Conservation (phyloP, 768 basidiomycete genomes). For the Hericium rajendrae region DNA sequence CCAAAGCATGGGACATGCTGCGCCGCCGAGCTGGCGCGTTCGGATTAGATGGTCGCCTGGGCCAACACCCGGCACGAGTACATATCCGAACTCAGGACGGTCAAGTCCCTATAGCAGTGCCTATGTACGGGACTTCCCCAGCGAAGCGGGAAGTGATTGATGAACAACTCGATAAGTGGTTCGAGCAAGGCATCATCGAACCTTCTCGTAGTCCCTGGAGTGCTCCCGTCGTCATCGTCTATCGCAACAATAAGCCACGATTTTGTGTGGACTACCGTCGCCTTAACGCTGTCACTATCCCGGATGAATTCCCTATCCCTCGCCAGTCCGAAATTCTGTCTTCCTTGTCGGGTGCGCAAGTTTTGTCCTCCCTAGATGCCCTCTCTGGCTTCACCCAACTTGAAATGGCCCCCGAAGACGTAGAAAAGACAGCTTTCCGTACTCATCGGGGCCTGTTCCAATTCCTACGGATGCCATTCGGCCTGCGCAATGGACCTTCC, state of each 20-base stretch:
- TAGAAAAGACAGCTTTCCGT: slow-evolving; percentile 28
- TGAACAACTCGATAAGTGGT: background rate
- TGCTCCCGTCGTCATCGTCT: too few relatives aligned
- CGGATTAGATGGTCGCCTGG: slow-evolving; percentile 1
- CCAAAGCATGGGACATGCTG: slow-evolving; percentile 2
- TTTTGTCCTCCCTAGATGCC: slow-evolving; percentile 13
- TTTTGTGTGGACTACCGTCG: too few relatives aligned
- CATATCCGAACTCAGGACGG: background rate
- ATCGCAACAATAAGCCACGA: too few relatives aligned
- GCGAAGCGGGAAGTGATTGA: background rate
- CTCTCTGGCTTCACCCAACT: too few relatives aligned
- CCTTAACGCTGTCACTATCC: background rate
- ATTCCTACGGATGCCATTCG: slow-evolving; percentile 33
- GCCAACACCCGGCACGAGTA: background rate
- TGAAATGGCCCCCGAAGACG: slow-evolving; percentile 16
- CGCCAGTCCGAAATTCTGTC: slow-evolving; percentile 17
- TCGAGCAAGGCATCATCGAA: background rate
- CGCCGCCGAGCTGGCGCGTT: background rate
- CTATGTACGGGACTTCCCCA: slow-evolving; percentile 1
- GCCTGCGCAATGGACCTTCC: slow-evolving; percentile 21
- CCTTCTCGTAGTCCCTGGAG: too few relatives aligned
- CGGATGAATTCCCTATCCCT: slow-evolving; percentile 22
- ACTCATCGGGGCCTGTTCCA: slow-evolving; percentile 31
- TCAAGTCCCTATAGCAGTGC: background rate
- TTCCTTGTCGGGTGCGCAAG: slow-evolving; percentile 8